Percentiles rank a stretch among this genome's conserved stretches.
These are phyloP conservation scores for barley (Hordeum vulgare) DNA, from an alignment of 176 grass and related monocot species.

Conservation along the genomic window MorexV3_pseudomolecules_assembly NC_058521.1:558725884-558726383, in stretches of 20 bases:
- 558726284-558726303: background rate
- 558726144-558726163: background rate
- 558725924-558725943: constrained; percentile 63
- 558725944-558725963: constrained; percentile 45
- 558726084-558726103: background rate
- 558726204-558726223: background rate
- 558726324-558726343: background rate
- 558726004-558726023: background rate
- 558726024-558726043: background rate
- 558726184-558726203: constrained; percentile 1
- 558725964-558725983: constrained; percentile 13
- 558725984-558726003: constrained; percentile 26
- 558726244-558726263: background rate
- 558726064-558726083: background rate
- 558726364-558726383: background rate
- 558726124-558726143: background rate
- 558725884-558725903: constrained; percentile 54
- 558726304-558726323: background rate
- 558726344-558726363: background rate
- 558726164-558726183: constrained; percentile 1
- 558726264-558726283: background rate
- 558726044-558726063: background rate
- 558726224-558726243: constrained; percentile 1
- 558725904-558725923: constrained; percentile 74
- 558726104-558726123: background rate